Percentiles rank a stretch among this genome's conserved stretches.
Evolutionary conservation across 176 grass and related monocot species (phyloP).

Genomic region (Bolboschoenus planiculmis): DNA sequence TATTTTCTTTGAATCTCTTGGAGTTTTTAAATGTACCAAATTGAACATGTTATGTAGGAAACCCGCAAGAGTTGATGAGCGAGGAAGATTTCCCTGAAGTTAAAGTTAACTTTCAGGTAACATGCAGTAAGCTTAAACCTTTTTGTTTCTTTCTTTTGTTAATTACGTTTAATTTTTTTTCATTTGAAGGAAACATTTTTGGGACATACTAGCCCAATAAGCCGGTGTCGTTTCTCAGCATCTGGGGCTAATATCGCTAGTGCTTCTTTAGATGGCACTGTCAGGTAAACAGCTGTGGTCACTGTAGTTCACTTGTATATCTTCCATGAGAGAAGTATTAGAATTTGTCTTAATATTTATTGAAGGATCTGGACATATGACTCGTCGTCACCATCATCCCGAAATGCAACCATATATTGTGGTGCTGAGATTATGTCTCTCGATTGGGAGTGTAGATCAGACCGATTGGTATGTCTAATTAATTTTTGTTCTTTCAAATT

Average conservation of each 20-base stretch:
- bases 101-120: constrained; percentile 87
- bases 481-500: background rate
- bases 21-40: constrained; percentile 9
- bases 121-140: background rate
- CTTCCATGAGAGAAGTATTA: constrained; percentile 20
- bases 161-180: constrained; percentile 37
- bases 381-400: constrained; percentile 80
- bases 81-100: constrained; percentile 93
- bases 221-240: constrained; percentile 80
- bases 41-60: constrained; percentile 36
- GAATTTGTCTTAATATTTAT: constrained; percentile 29
- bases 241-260: constrained; percentile 91
- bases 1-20: background rate
- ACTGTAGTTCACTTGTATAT: constrained; percentile 8
- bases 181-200: constrained; percentile 95
- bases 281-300: constrained; percentile 52
- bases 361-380: constrained; percentile 94
- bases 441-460: constrained; percentile 99
- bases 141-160: constrained; percentile 10
- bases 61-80: constrained; percentile 30
- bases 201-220: constrained; percentile 94
- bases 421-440: constrained; percentile 84
- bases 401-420: constrained; percentile 98
- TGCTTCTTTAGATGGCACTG: constrained; percentile 90
- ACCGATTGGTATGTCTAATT: constrained; percentile 65